These are phyloP conservation scores for Hibiscus mutabilis DNA, from an alignment of 345 rosid genomes.

Conservation along the genomic window DNA sequence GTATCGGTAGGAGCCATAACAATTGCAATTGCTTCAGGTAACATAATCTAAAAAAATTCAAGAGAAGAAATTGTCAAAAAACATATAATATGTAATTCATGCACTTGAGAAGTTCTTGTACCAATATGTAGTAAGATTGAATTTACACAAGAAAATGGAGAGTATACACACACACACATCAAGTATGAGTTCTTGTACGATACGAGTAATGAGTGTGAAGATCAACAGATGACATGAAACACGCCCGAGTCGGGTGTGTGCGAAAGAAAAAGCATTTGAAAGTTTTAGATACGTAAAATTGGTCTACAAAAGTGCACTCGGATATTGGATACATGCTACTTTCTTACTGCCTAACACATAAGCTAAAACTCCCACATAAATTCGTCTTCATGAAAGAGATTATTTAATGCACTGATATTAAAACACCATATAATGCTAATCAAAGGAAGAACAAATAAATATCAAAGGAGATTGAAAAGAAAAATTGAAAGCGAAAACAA, in stretches of 20 bases:
- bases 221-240: slow-evolving; percentile 99
- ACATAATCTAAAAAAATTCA: slow-evolving; percentile 50
- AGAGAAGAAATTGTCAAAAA: slow-evolving; percentile 3
- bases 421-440: neutral
- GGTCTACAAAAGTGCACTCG: neutral
- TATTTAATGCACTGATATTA: neutral
- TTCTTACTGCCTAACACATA: neutral
- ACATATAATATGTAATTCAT: neutral
- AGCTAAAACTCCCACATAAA: neutral
- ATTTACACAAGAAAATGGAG: neutral
- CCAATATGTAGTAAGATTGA: neutral
- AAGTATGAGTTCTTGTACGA: slow-evolving; percentile 34
- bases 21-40: slow-evolving; percentile 93
- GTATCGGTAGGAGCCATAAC: slow-evolving; percentile 96
- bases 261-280: slow-evolving; percentile 24
- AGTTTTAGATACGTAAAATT: neutral
- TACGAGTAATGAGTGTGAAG: slow-evolving; percentile 97
- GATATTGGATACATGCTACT: neutral
- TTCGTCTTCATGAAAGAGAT: neutral
- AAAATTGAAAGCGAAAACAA: neutral
- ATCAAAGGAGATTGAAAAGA: neutral
- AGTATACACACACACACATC: neutral
- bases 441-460: neutral
- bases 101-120: too few species aligned
- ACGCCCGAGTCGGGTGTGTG: slow-evolving; percentile 95